Evolutionary conservation across 2,329 filamentous ascomycete genomes (phyloP).

Genomic region (Cladophialophora psammophila): DNA sequence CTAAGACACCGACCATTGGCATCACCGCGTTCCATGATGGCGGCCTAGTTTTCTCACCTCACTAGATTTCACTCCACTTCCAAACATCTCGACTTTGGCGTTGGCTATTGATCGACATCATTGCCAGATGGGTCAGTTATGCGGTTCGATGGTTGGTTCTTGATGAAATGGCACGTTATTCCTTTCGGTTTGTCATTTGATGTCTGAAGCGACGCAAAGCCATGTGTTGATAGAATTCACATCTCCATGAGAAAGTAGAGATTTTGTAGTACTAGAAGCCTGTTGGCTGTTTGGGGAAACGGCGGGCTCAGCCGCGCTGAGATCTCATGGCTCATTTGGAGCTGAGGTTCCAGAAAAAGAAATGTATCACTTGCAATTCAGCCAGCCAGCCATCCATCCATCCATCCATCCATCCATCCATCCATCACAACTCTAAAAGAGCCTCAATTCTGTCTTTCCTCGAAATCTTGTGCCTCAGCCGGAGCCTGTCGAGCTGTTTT

Average conservation of each 20-base stretch:
- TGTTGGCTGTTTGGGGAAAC: slow-evolving; percentile 1
- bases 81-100: neutral
- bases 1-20: slow-evolving; percentile 7
- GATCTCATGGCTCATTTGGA: neutral
- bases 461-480: neutral
- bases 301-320: neutral
- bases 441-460: neutral
- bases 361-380: slow-evolving; percentile 7
- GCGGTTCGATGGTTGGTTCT: neutral
- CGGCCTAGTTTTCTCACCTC: slow-evolving; percentile 1
- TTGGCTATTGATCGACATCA: neutral
- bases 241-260: slow-evolving; percentile 19
- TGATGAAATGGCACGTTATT: slow-evolving; percentile 4
- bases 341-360: slow-evolving; percentile 11
- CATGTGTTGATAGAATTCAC: slow-evolving; percentile 8
- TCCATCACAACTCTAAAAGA: neutral
- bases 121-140: neutral
- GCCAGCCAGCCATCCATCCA: neutral
- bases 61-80: neutral
- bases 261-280: slow-evolving; percentile 22
- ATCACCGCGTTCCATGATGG: neutral
- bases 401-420: neutral
- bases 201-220: slow-evolving; percentile 9
- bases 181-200: slow-evolving; percentile 9
- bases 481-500: no score